Base-by-base conservation (phyloP, 495 filamentous ascomycete genomes). In the Astrocystis sublimbata region DNA sequence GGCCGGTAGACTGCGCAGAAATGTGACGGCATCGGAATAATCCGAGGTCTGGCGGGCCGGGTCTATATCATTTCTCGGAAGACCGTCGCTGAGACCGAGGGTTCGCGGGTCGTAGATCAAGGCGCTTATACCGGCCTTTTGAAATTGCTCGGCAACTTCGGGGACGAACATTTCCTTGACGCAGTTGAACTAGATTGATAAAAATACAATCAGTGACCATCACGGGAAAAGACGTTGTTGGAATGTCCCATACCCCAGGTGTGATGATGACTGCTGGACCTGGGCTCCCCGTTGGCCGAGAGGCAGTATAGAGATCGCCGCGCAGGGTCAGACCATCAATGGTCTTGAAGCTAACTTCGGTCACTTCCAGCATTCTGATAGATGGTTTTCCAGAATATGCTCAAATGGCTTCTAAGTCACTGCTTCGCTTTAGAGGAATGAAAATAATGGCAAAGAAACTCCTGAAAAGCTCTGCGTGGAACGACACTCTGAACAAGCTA, bases 61-160 rank as follows among this genome's bases (percentile, higher is more conserved):
- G 50, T 80, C 58, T 53, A 78, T 67, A 2, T 77, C 53, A 61
- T 81, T 78, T 10, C 78, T 68, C 0, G 79, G 81, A 1, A 15
- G 7, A 1, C 81, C 81, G n/a, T 72, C 78, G 59, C 78, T 80
- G 3, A 41, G 42, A 0, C 77, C 78, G 1, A 69, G 45, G 47
- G 30, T 69, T 4, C 80, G 75, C 0, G 74, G 67, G 51, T 83
- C 79, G 58, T 78, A 83, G 17, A 76, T 17, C 0, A 81, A 69
- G 0, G 66, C 79, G 0, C 72, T 79, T 51, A 76, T 68, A 13
- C 73, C 74, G 0, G 10, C 9, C 0, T 17, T 13, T 40, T 83
- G 79, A 62, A 81, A 79, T 1, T n/a, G 4, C 57, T 70, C 66
- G 17, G 78, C 76, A 2, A 76, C 58, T 0, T 69, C 66, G 0